Percentiles rank a stretch among this genome's conserved stretches.
Evolutionary conservation across 2,329 filamentous ascomycete genomes (phyloP).

Genomic region (Keithomyces neogunnii): DNA sequence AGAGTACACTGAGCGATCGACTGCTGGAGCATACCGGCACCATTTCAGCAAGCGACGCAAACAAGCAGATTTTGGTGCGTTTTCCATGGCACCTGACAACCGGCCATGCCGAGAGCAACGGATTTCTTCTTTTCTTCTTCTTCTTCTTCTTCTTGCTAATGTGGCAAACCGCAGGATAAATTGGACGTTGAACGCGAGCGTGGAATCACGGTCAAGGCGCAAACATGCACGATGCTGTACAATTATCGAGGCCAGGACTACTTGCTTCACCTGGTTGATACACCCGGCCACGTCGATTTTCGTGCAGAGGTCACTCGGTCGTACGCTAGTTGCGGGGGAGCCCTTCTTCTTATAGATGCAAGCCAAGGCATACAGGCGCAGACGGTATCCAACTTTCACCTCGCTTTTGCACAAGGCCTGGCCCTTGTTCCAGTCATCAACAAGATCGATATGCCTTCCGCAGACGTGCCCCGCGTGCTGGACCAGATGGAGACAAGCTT

Average conservation of each 20-base stretch:
- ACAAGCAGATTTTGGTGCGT: slow-evolving; percentile 76
- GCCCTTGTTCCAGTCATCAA: slow-evolving; percentile 87
- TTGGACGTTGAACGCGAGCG: slow-evolving; percentile 55
- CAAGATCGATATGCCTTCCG: slow-evolving; percentile 88
- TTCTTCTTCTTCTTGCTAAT: not conserved
- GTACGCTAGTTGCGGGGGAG: slow-evolving; percentile 92
- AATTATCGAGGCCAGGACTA: slow-evolving; percentile 80
- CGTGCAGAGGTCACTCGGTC: slow-evolving; percentile 90
- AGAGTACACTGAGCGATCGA: slow-evolving; percentile 89
- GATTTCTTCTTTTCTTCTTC: too few species aligned
- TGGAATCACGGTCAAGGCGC: slow-evolving; percentile 96
- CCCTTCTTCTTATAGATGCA: slow-evolving; percentile 86
- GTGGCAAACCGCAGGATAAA: slow-evolving; percentile 52
- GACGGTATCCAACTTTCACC: slow-evolving; percentile 97
- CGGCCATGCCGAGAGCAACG: not conserved
- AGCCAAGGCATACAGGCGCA: slow-evolving; percentile 96
- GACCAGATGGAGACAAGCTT: slow-evolving; percentile 81
- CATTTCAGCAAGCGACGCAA: slow-evolving; percentile 68
- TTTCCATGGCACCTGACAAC: not conserved
- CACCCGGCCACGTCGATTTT: slow-evolving; percentile 96
- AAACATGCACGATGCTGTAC: slow-evolving; percentile 98
- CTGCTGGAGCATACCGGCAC: slow-evolving; percentile 91
- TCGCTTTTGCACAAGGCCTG: slow-evolving; percentile 87
- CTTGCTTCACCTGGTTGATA: slow-evolving; percentile 90
- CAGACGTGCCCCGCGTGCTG: slow-evolving; percentile 77